Evolutionary conservation across 345 rosid genomes (phyloP), one percentile per base, ranked within the genome.

Genomic region (Eucalyptus decipiens): DNA sequence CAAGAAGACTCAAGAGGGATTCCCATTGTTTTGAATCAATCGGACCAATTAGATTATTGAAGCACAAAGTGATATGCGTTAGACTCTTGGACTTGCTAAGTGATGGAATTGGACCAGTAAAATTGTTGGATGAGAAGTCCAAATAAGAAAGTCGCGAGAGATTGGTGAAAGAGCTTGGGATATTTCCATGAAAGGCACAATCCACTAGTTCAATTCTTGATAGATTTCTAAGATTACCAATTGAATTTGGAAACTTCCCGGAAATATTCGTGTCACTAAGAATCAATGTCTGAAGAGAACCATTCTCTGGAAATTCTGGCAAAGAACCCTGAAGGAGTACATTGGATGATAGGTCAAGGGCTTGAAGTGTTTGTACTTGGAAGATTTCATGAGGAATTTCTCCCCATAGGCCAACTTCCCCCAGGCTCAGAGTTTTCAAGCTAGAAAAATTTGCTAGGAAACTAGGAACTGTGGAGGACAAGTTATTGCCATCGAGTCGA

Each of bases 191-290:
- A 52, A 93, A 91, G 5, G 45, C 88, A 89, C 94, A 92, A 4
- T 2, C 0, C 12, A 16, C 5, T 28, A 92, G 37, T 4, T 90
- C 89, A 67, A 94, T 3, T 69, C 26, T 89, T 0, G 92, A 89
- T 80, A 94, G 42, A 19, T 81, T 72, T 11, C 15, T 28, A 5
- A 93, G 89, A 12, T 80, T 87, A 4, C 92, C 90, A 5, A 94
- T 90, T 51, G 96, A 93, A 51, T 86, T 51, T 7, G 94, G 95
- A 34, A 94, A 6, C 8, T 21, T 10, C 32, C 94, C 93, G 0
- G 91, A 89, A 81, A 93, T 90, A 3, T 17, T 90, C 3, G 94
- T 90, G 12, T 3, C 2, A 9, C 88, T 47, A 11, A 95, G 92
- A 21, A n/a, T 5, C n/a, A 94, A 6, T 9, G 40, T 90, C 60